These are phyloP conservation scores for Torrubiellomyces zombiae DNA, from an alignment of 2,329 filamentous ascomycete species.

Conservation along the genomic window DNA sequence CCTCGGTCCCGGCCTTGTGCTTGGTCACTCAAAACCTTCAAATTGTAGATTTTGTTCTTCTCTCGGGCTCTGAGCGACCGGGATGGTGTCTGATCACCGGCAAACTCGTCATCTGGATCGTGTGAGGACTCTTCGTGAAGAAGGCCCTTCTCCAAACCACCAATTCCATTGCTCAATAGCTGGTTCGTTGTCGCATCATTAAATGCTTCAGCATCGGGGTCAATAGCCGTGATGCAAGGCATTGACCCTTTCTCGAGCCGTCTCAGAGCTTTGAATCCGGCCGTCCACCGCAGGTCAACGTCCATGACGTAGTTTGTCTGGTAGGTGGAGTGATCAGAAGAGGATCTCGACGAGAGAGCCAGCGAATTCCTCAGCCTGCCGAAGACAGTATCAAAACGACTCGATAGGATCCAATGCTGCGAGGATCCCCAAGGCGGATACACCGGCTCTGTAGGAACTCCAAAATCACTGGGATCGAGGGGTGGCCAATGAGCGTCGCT, in stretches of 20 bases:
- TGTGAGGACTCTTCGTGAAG: constrained; percentile 15
- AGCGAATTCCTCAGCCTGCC: constrained; percentile 21
- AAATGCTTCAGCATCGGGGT: constrained; percentile 14
- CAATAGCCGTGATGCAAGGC: constrained; percentile 25
- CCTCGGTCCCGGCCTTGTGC: constrained; percentile 36
- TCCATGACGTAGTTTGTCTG: constrained; percentile 30
- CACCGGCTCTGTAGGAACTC: constrained; percentile 8
- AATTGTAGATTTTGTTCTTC: constrained; percentile 37
- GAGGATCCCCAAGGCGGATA: constrained; percentile 7
- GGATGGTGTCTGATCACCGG: constrained; percentile 33
- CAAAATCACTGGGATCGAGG: constrained; percentile 19
- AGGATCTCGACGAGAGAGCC: constrained; percentile 11
- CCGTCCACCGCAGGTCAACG: constrained; percentile 29
- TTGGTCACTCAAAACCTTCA: constrained; percentile 41
- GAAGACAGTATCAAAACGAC: constrained; percentile 24
- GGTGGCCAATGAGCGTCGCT: constrained; percentile 36
- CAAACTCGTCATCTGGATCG: constrained; percentile 26
- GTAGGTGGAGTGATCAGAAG: constrained; percentile 8
- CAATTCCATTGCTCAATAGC: constrained; percentile 5
- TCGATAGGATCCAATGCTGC: constrained; percentile 22
- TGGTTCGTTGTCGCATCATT: constrained; percentile 10
- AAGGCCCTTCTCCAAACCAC: constrained; percentile 7
- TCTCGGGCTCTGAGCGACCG: constrained; percentile 31
- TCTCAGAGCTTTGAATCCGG: constrained; percentile 18
- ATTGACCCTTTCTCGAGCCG: constrained; percentile 24